Conservation (phyloP, 306 rosid species). For the Medicago ruthenica region DNA sequence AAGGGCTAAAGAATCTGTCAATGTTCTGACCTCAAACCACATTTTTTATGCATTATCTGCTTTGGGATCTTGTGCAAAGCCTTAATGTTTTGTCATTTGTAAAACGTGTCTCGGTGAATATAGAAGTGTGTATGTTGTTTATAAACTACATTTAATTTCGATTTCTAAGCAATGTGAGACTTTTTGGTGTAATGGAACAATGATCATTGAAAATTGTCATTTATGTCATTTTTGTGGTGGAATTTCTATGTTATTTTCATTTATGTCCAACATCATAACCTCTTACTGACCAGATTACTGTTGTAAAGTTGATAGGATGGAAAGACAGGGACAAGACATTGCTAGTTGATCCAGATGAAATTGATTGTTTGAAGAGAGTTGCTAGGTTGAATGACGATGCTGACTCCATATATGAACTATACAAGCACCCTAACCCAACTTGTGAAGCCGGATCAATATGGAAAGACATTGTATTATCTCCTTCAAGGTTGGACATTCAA, state of each 20-base stretch:
- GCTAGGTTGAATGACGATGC: constrained; percentile 76
- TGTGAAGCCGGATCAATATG: constrained; percentile 80
- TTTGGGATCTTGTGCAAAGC: too few species aligned
- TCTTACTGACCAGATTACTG: constrained; percentile 34
- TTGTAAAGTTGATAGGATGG: constrained; percentile 89
- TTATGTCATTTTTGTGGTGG: too few species aligned
- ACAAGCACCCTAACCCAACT: constrained; percentile 79
- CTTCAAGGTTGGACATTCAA: constrained; percentile 83
- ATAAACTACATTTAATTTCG: too few species aligned
- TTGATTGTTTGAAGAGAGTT: constrained; percentile 76
- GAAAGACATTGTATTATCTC: constrained; percentile 93
- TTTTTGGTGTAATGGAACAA: too few species aligned
- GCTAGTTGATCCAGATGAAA: constrained; percentile 92
- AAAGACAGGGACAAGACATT: constrained; percentile 87
- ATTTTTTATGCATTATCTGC: too few species aligned
- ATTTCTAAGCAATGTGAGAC: too few species aligned
- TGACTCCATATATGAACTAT: constrained; percentile 76
- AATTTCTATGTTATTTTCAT: neutral
- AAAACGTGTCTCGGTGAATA: too few species aligned
- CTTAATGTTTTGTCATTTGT: too few species aligned
- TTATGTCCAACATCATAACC: neutral
- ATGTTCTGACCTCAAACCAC: too few species aligned
- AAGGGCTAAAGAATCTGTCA: too few species aligned
- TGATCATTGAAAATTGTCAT: neutral
- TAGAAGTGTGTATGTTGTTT: too few species aligned